phyloP scores from a whole-genome alignment of 176 grass and related monocot species.

The Eragrostis curvula region DNA sequence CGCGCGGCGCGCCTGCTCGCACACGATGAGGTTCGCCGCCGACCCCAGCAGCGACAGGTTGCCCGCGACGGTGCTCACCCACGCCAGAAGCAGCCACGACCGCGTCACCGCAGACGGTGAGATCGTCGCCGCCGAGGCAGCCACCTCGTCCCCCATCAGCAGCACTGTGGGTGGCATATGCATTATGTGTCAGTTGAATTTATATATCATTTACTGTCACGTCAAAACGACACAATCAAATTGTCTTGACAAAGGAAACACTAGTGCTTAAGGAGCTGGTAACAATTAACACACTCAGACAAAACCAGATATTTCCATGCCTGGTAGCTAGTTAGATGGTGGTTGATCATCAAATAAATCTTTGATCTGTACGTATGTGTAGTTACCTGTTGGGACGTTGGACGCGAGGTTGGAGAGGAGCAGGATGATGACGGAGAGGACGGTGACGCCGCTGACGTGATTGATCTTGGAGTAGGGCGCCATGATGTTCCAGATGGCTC shows the following conservation, averaged over 20 bases:
- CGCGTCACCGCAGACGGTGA: conserved; percentile 60
- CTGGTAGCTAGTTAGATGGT: not conserved
- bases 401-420: conserved; percentile 96
- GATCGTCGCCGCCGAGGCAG: conserved; percentile 68
- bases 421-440: conserved; percentile 80
- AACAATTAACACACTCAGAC: not conserved
- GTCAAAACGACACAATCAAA: not conserved
- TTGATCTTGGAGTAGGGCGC: conserved; percentile 83
- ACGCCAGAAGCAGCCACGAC: conserved; percentile 94
- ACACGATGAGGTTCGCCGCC: conserved; percentile 98
- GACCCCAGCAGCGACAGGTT: conserved; percentile 96
- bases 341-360: not conserved
- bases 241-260: not conserved
- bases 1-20: conserved; percentile 87
- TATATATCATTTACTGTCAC: not conserved
- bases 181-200: not conserved
- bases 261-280: conserved; percentile 33
- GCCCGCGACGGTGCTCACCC: conserved; percentile 99
- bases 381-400: conserved; percentile 92
- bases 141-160: conserved; percentile 81
- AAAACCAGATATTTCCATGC: not conserved
- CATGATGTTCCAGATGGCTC: conserved; percentile 88
- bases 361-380: not conserved
- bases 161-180: conserved; percentile 43
- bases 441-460: conserved; percentile 60